Conservation (phyloP, 371 early-diverging fungal species). For the Choanephora cucurbitarum region DNA sequence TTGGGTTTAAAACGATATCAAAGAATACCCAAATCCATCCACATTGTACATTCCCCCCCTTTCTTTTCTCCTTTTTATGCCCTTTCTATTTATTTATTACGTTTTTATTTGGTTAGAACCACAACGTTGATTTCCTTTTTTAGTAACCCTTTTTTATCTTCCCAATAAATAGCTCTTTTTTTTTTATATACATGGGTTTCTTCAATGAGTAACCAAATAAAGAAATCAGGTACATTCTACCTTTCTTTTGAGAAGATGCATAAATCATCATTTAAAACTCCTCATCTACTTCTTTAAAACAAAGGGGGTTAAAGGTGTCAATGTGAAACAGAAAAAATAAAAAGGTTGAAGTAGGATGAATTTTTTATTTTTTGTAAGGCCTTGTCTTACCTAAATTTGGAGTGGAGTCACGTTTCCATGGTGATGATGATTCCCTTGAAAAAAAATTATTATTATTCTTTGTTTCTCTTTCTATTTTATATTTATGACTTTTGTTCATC, state of each 20-base stretch:
- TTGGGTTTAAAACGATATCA: constrained; percentile 17
- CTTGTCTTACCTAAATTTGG: constrained; percentile 1
- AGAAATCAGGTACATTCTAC: background rate
- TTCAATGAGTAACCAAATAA: no score
- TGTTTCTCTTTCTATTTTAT: constrained; percentile 2
- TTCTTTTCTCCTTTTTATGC: constrained; percentile 10
- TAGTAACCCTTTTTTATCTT: no score
- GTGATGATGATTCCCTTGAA: no score
- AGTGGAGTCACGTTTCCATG: constrained; percentile 13
- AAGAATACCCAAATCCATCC: background rate
- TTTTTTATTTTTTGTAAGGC: constrained; percentile 7
- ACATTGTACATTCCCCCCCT: constrained; percentile 5
- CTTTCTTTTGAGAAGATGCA: constrained; percentile 4
- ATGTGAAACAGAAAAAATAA: background rate
- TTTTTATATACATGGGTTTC: no score
- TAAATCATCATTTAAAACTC: no score
- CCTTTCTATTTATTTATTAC: background rate
- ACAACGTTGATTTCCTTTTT: no score
- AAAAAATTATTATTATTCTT: constrained; percentile 5
- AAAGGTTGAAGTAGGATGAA: no score
- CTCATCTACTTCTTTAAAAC: no score
- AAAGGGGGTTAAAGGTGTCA: no score
- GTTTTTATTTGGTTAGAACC: no score
- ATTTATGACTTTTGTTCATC: constrained; percentile 31
- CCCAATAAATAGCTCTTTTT: no score